Evolutionary conservation across 352 stramenopile species (phyloP), one percentile per base, ranked within the genome.

Genomic region (Pythium phragmiticola): DNA sequence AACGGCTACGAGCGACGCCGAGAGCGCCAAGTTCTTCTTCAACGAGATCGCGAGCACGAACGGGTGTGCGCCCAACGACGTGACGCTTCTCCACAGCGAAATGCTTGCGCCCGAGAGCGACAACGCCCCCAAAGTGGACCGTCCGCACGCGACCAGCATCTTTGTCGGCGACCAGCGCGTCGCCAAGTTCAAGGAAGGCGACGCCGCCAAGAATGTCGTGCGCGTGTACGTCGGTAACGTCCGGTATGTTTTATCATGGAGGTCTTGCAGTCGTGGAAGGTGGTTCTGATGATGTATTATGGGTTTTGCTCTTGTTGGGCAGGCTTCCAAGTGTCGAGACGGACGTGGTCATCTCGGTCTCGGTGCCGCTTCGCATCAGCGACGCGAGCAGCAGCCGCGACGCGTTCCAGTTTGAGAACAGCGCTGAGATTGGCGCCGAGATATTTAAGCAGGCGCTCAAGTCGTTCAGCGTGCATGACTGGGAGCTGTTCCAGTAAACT

Each of bases 111-210:
- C 52, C 9, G 48, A n/a, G 0, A 58, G 57, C 37, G 66, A 56
- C 17, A 65, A 69, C 33, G 69, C 63, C 0, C 78, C 75, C 0
- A 52, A 3, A 9, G 68, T 95, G 48, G 50, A 77, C n/a, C 66
- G 57, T 17, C 54, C 64, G 39, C 76, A 86, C 63, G 16, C 59
- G 1, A 78, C 67, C 36, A 74, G 76, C 54, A 51, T 94, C 41
- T 74, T 86, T 45, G 75, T 92, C 7, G 87, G 87, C 30, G 86
- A 92, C 70, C 87, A 95, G 70, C 73, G 70, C 55, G 82, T 94
- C 39, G 76, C 87, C 63, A 95, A 95, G 70, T 94, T 94, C 69
- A 92, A 92, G 61, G 87, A 95, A 58, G 70, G 80, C 21, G 80
- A 89, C 28, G 55, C 68, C 33, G 83, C 87, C 52, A 95, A 92